Base-by-base conservation (phyloP, 441 rosid genomes). In the Pelargonium cotyledonis region DNA sequence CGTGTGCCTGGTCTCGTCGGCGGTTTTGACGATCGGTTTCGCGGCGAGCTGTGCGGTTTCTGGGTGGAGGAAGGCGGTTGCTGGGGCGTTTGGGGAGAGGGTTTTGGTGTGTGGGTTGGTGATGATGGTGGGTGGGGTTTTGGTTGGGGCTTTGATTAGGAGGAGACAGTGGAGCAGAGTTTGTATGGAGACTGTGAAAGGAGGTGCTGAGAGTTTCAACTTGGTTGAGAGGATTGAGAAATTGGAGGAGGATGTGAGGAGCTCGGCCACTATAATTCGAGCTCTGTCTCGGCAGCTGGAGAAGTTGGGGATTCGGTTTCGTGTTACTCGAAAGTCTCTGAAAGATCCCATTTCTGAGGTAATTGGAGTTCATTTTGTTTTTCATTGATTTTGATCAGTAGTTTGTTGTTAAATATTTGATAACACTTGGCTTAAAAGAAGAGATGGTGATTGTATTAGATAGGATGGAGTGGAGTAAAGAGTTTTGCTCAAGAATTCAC, bases 291-390 rank as follows among this genome's bases (percentile, higher is more conserved):
- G 91, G 76, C 96, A 88, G 82, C 81, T 94, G 12, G 97, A 91
- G 88, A 89, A 91, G 81, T 73, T 94, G 49, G 97, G 95, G 44
- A 84, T 86, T 60, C 83, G 91, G 70, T 94, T 94, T 81, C 86
- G 96, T 44, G 82, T 88, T 69, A 88, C 91, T 1, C 80, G 96
- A 51, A 89, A 79, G 67, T 41, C 95, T 68, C 76, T 91, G 69
- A 94, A 87, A 73, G 87, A 82, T 40, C 97, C 95, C 40, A 86
- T 94, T 69, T 81, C 85, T 65, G 83, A 94, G 97, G 99, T 94
- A 85, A 65, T 46, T 8, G 4, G 14, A 5, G 26, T 69, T 63
- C 46, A 11, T 53, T 69, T 18, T 44, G n/a, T 0, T 12, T 63
- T 43, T 5, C 49, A 65, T 31, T 21, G 26, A 0, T 9, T 29